Evolutionary conservation across 2,329 filamentous ascomycete species (phyloP), one percentile per base, ranked within the genome.

Genomic region (Elsinoe ampelina): DNA sequence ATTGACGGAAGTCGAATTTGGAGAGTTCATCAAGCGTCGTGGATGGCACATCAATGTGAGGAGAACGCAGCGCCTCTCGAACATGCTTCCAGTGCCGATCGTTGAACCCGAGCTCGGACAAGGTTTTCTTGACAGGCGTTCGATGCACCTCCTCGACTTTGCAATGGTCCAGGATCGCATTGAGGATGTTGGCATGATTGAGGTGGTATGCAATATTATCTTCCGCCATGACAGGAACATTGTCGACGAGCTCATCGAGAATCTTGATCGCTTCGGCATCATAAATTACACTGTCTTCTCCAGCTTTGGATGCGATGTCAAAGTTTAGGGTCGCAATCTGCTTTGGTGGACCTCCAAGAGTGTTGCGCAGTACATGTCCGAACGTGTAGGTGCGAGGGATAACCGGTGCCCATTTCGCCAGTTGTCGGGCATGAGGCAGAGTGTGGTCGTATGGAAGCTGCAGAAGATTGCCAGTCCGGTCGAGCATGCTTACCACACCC

Each of bases 361-460:
- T 84, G 61, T 95, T 87, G 39, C 93, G 82, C 67, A 89, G 97
- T 1, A 97, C 90, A 34, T 80, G 85, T 5, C 90, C 91, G 68
- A 98, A 96, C 0, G 87, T 83, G 69, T 89, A 95, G 0, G 87
- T 88, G 62, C 89, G 87, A 62, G 88, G 82, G 4, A 89, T 73
- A 1, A 82, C 77, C 0, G 82, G 75, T 11, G 75, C 75, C 45
- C 84, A 80, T 60, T 87, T 85, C 4, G 92, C 90, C 54, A 98
- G 80, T 58, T 85, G 83, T 56, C 92, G 82, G 20, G 93, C 93
- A 68, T 95, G 85, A 1, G 92, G 90, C 61, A 97, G 78, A 1
- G 90, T 95, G 19, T 97, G 75, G 69, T 98, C 93, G 65, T 89
- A 96, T 0, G 93, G 93, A n/a, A 98, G 74, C 67, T 98, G 93